Conservation (phyloP, 352 stramenopile genomes). For the Phytophthora citricola region DNA sequence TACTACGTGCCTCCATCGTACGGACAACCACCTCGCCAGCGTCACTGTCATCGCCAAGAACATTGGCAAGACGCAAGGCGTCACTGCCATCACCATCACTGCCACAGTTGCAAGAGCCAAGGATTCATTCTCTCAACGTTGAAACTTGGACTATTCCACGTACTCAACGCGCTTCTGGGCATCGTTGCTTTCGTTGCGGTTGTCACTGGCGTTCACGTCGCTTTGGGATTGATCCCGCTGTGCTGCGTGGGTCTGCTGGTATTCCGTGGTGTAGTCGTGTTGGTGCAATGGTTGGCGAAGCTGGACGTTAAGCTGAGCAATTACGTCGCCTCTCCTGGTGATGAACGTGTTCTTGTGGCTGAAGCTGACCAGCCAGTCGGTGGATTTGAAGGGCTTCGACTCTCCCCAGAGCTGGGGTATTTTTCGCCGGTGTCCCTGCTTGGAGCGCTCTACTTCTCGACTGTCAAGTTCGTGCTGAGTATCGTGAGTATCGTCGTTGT, state of each 20-base stretch:
- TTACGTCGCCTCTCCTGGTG: conserved; percentile 47
- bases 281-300: conserved; percentile 56
- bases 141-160: conserved; percentile 64
- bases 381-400: conserved; percentile 42
- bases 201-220: conserved; percentile 43
- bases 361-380: conserved; percentile 47
- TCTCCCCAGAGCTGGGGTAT: conserved; percentile 56
- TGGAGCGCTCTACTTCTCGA: conserved; percentile 66
- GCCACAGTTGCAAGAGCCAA: conserved; percentile 12
- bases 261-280: conserved; percentile 54
- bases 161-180: conserved; percentile 66
- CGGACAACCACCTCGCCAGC: conserved; percentile 14
- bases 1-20: conserved; percentile 47
- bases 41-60: conserved; percentile 19
- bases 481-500: conserved; percentile 51
- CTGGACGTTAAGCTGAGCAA: conserved; percentile 75
- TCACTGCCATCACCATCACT: conserved; percentile 13
- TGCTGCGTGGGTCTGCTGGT: conserved; percentile 74
- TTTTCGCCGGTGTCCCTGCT: conserved; percentile 71
- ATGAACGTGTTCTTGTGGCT: conserved; percentile 55
- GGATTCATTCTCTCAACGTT: conserved; percentile 50
- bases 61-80: too few species aligned
- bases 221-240: conserved; percentile 56
- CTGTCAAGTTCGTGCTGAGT: conserved; percentile 69
- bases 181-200: conserved; percentile 57